Base-by-base conservation (phyloP, 2,329 filamentous ascomycete species). In the Hymenoscyphus albidus region DNA sequence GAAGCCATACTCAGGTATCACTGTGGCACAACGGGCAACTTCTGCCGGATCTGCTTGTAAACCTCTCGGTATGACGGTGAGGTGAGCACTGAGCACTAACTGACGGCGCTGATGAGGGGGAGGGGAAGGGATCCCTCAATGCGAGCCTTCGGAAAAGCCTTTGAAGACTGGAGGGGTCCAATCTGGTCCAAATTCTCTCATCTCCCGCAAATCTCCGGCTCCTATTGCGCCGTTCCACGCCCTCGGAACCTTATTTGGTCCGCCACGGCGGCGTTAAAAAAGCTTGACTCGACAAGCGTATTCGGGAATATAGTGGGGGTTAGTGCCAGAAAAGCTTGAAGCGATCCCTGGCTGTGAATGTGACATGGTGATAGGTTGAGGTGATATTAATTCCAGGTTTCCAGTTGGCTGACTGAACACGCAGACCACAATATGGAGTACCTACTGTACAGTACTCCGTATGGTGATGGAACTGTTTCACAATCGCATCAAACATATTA, bases 251-350 rank as follows among this genome's bases (percentile, higher is more conserved):
- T 54, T 61, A 61, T 51, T 42, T 59, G 13, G 39, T 39, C 35
- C 32, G 31, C 55, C 22, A 27, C 27, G 55, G 22, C 44, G 14
- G 55, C 32, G 31, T 32, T 57, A 32, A 42, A 62, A 62, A 62
- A 62, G 60, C 60, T 62, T 62, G 60, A 62, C 51, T 62, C 60
- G 51, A 59, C 40, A 59, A 48, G 58, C 39, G 39, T 22, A 32
- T 14, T 35, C 38, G 44, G 59, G 54, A 44, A 44, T 44, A 39
- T 27, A 3, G 4, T n/a, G 58, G n/a, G 44, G 22, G 48, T 31
- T n/a, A n/a, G 31, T 32, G 39, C 32, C 56, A 38, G 56, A 38
- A 58, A 38, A 35, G 55, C 58, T 59, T 59, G 58, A 59, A 12
- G 58, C 58, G 58, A 59, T 59, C 58, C 55, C 35, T 59, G 18